Evolutionary conservation across 352 stramenopile species (phyloP).

Genomic region (Aphanomyces euteiches): DNA sequence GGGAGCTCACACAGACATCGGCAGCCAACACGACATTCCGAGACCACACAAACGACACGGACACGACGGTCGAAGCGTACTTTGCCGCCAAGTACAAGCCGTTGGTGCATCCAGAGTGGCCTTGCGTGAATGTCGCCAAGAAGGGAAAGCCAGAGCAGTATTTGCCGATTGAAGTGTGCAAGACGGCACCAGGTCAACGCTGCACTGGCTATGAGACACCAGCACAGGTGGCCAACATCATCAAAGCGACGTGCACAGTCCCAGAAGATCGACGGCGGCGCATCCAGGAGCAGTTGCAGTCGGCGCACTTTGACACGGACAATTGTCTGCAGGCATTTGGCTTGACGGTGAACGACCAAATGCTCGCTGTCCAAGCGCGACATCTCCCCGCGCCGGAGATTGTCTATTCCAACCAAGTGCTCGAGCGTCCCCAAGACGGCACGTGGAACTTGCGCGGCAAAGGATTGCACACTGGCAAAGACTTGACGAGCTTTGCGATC

Average conservation of each 20-base stretch:
- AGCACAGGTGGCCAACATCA: conserved; percentile 81
- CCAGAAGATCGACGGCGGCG: conserved; percentile 54
- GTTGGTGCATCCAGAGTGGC: conserved; percentile 63
- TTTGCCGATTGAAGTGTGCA: conserved; percentile 77
- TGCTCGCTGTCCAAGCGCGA: conserved; percentile 50
- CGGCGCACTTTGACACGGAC: conserved; percentile 55
- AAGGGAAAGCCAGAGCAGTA: conserved; percentile 62
- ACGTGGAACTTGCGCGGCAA: conserved; percentile 70
- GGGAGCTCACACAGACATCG: conserved; percentile 45
- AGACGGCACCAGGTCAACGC: conserved; percentile 66
- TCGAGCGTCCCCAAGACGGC: conserved; percentile 54
- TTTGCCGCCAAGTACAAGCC: conserved; percentile 48
- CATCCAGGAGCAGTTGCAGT: conserved; percentile 57
- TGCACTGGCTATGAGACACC: conserved; percentile 70
- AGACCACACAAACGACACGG: background rate
- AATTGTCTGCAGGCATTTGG: conserved; percentile 56
- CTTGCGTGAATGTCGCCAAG: conserved; percentile 73
- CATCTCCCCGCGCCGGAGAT: conserved; percentile 48
- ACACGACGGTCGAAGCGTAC: conserved; percentile 55
- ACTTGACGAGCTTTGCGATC: conserved; percentile 47
- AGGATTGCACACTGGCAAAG: conserved; percentile 42
- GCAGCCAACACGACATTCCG: conserved; percentile 42
- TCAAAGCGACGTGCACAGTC: conserved; percentile 55
- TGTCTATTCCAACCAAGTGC: conserved; percentile 50
- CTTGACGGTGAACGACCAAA: conserved; percentile 48